phyloP scores from a whole-genome alignment of 176 grass and related monocot species.

The Phoenix dactylifera region DNA sequence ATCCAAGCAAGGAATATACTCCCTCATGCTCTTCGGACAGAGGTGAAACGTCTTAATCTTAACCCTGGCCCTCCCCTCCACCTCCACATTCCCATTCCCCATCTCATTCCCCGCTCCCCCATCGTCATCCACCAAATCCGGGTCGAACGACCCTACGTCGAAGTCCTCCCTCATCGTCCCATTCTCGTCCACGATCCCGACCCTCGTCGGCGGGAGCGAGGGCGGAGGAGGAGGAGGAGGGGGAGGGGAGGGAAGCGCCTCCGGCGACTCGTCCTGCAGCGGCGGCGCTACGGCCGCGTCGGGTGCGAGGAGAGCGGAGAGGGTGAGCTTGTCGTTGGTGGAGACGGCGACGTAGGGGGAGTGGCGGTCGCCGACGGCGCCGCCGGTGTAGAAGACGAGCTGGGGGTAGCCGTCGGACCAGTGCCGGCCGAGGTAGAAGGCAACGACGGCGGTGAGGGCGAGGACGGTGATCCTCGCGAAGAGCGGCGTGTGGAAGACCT shows the following conservation, averaged over 20 bases:
- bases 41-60: slow-evolving; percentile 23
- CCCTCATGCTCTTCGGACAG: slow-evolving; percentile 26
- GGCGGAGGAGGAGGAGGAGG: not conserved
- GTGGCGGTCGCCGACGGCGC: too few relatives aligned
- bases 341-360: too few relatives aligned
- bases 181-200: slow-evolving; percentile 31
- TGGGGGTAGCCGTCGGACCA: slow-evolving; percentile 22
- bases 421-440: slow-evolving; percentile 33
- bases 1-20: slow-evolving; percentile 48
- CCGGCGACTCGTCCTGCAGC: not conserved
- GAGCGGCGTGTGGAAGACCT: not conserved
- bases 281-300: too few relatives aligned
- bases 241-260: not conserved
- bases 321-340: too few relatives aligned
- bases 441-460: slow-evolving; percentile 7
- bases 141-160: slow-evolving; percentile 10
- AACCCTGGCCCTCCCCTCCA: slow-evolving; percentile 1
- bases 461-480: slow-evolving; percentile 20
- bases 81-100: not conserved
- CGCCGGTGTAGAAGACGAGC: slow-evolving; percentile 25
- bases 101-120: slow-evolving; percentile 3
- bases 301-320: too few relatives aligned
- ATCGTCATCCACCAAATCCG: slow-evolving; percentile 10
- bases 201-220: not conserved
- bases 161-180: slow-evolving; percentile 38